Conservation (phyloP, 116 monocot genomes). For the Phalaenopsis hybrid region DNA sequence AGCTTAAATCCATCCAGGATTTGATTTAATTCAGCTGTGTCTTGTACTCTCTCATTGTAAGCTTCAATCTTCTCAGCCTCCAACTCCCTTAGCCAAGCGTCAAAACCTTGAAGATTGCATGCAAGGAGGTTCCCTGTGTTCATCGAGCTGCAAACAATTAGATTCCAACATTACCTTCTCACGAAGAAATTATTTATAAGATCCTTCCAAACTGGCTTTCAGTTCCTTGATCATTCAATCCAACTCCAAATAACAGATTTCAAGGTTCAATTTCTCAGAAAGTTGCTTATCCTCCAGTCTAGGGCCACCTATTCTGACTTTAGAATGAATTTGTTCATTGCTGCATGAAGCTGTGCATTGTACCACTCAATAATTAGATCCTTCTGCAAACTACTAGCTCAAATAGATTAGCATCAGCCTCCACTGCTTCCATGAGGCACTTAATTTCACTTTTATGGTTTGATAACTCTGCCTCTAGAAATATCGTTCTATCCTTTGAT, state of each 20-base stretch:
- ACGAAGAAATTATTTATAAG: conserved; percentile 17
- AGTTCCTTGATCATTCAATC: conserved; percentile 32
- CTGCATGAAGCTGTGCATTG: conserved; percentile 23
- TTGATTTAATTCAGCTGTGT: conserved; percentile 17
- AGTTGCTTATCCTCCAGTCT: not conserved
- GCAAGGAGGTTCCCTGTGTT: conserved; percentile 8
- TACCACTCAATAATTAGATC: conserved; percentile 25
- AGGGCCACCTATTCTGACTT: no score
- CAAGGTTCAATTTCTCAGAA: conserved; percentile 32
- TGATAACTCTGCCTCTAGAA: no score
- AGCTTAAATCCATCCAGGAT: conserved; percentile 16
- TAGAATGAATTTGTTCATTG: conserved; percentile 17
- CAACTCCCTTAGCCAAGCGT: conserved; percentile 23
- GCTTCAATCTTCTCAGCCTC: conserved; percentile 27
- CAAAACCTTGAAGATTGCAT: not conserved
- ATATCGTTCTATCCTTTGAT: no score
- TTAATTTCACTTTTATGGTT: no score
- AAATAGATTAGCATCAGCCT: not conserved
- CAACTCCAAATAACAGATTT: conserved; percentile 23
- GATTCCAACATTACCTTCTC: conserved; percentile 27
- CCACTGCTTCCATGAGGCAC: not conserved
- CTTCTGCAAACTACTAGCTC: conserved; percentile 1
- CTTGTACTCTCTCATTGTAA: conserved; percentile 14
- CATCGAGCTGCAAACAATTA: not conserved
- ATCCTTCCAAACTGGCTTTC: conserved; percentile 17